Evolutionary conservation across 164 flowering plant genomes (phyloP), one percentile per base, ranked within the genome.

Genomic region (Dillenia turbinata): DNA sequence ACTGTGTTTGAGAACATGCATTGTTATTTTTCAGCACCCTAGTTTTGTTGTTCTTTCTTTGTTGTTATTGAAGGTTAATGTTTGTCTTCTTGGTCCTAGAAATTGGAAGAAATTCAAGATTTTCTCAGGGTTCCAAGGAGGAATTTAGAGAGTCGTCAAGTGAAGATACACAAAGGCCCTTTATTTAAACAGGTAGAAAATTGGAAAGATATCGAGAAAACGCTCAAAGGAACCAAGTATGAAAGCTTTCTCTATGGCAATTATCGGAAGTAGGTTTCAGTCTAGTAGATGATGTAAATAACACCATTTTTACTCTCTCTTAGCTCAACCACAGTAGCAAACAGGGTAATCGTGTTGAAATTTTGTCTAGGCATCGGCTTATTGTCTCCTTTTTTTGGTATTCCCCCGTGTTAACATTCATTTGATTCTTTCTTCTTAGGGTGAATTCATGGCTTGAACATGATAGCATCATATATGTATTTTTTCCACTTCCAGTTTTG

Each of bases 81-180:
- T 77, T 79, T 77, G 71, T 17, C 47, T 17, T 63, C 9, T 12
- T 49, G 12, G 13, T 47, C 11, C 10, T 47, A 85, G 90, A 85
- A 79, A 71, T 16, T 85, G 55, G 50, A 52, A 2, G 85, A 85
- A 16, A 83, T 85, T 60, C 83, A 71, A 70, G 80, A 77, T 15
- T 83, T 85, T 64, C 69, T 93, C 22, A 79, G 80, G 73, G 77
- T 93, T 46, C 96, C 98, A 5, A 70, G 44, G 14, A 76, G 69
- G 74, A 75, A 84, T 0, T 65, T 90, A 12, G 61, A 68, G 56
- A 88, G 94, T 61, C 84, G 92, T 0, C 97, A 93, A 64, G 98
- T 93, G 68, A 90, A 88, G 81, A 92, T 93, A 69, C 98, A 93
- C 78, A 85, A 74, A 60, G 95, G 92, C 2, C 69, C 90, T 1